Evolutionary conservation across 2,329 filamentous ascomycete genomes (phyloP).

Genomic region (Colletotrichum tabaci): DNA sequence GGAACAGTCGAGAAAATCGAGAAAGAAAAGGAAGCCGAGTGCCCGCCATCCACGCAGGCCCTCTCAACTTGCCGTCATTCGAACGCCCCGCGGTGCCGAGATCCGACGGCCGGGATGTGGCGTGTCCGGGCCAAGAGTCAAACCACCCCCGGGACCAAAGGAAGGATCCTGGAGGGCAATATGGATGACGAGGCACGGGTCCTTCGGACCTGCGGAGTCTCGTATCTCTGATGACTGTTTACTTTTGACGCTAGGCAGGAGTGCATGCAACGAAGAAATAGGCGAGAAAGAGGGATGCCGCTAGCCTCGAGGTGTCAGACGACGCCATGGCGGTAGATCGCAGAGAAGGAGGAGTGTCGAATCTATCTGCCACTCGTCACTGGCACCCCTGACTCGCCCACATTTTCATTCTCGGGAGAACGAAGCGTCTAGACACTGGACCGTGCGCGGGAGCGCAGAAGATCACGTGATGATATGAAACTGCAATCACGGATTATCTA

Average conservation of each 20-base stretch:
- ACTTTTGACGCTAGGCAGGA: background rate
- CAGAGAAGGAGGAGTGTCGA: background rate
- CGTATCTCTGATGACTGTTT: background rate
- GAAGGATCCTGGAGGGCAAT: background rate
- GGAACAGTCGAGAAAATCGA: background rate
- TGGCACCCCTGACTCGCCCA: conserved; percentile 7
- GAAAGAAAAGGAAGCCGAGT: background rate
- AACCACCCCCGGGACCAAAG: conserved; percentile 28
- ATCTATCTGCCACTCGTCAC: conserved; percentile 5
- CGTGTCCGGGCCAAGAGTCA: conserved; percentile 31
- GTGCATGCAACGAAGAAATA: background rate
- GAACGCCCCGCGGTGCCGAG: conserved; percentile 33
- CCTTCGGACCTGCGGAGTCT: background rate
- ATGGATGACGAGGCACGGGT: conserved; percentile 29
- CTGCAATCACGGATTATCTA: background rate
- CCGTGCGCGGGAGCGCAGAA: background rate
- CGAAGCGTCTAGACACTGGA: background rate
- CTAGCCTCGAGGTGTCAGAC: background rate
- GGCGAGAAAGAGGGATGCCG: background rate
- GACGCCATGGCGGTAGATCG: background rate
- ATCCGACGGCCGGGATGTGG: conserved; percentile 40
- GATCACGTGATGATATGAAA: background rate
- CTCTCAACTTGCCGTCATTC: conserved; percentile 19
- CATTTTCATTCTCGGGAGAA: background rate
- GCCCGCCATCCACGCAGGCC: background rate